These are phyloP conservation scores for Hordeum marinum DNA, from an alignment of 176 grass and related monocot genomes.

Conservation along the genomic window DNA sequence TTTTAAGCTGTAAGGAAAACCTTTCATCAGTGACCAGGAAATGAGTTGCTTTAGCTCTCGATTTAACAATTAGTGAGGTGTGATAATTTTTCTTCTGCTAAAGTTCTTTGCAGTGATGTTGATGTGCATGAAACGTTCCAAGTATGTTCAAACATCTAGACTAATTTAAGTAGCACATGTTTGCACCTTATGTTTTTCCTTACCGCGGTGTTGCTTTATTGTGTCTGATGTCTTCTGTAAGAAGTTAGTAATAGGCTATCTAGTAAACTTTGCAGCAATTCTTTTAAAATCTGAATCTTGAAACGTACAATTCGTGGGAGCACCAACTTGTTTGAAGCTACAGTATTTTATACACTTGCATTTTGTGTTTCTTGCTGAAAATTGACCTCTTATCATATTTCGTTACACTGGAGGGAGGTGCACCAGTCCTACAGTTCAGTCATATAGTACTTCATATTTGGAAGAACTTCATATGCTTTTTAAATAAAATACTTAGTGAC, in stretches of 20 bases:
- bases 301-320: neutral
- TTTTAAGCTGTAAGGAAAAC: neutral
- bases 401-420: neutral
- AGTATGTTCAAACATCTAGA: neutral
- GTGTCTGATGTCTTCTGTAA: neutral
- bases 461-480: neutral
- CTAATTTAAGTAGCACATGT: neutral
- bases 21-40: neutral
- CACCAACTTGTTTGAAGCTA: neutral
- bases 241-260: neutral
- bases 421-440: neutral
- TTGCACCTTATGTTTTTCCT: neutral
- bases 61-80: neutral
- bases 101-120: neutral
- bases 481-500: neutral
- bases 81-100: neutral
- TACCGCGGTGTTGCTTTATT: neutral
- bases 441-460: neutral
- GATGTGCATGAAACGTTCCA: conserved; percentile 7
- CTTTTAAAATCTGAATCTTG: neutral
- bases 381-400: neutral
- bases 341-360: neutral
- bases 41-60: neutral
- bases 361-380: neutral
- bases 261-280: neutral